Evolutionary conservation across 139 green algal species (phyloP).

Genomic region (Micractinium sp.): DNA sequence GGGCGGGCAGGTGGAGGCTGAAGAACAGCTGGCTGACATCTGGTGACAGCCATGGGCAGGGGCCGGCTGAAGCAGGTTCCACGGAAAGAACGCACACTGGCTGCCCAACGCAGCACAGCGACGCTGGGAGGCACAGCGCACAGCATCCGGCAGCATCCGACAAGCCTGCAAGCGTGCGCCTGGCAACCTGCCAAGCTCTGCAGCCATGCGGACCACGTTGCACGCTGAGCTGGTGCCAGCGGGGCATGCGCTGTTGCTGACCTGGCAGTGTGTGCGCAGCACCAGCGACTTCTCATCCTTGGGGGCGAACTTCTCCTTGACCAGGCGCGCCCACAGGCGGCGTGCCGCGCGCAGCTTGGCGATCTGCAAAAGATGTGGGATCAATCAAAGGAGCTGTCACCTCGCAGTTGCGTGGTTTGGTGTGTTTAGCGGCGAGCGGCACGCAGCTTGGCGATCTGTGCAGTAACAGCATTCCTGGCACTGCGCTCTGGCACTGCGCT

Average conservation of each 20-base stretch:
- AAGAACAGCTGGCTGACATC: neutral
- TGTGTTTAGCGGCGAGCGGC: constrained; percentile 62
- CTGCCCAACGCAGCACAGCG: neutral
- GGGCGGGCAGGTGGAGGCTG: neutral
- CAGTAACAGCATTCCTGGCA: too few relatives aligned
- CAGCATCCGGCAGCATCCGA: neutral
- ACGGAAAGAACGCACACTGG: neutral
- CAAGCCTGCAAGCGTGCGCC: neutral
- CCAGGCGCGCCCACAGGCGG: constrained; percentile 68
- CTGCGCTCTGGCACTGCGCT: too few relatives aligned
- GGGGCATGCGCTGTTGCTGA: neutral
- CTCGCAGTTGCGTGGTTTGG: too few relatives aligned
- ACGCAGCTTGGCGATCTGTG: constrained; percentile 66
- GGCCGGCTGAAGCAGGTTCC: neutral
- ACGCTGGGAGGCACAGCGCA: neutral
- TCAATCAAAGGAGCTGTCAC: too few relatives aligned
- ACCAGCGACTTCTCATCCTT: constrained; percentile 61
- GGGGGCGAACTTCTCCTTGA: constrained; percentile 54
- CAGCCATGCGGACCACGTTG: too few relatives aligned
- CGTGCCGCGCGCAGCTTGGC: constrained; percentile 75
- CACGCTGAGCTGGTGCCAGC: neutral
- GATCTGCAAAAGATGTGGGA: too few relatives aligned
- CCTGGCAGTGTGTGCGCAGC: constrained; percentile 71
- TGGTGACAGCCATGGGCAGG: neutral
- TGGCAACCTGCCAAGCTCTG: neutral